Evolutionary conservation across 148 eudicot genomes (phyloP).

Genomic region (Vaccinium darrowii): DNA sequence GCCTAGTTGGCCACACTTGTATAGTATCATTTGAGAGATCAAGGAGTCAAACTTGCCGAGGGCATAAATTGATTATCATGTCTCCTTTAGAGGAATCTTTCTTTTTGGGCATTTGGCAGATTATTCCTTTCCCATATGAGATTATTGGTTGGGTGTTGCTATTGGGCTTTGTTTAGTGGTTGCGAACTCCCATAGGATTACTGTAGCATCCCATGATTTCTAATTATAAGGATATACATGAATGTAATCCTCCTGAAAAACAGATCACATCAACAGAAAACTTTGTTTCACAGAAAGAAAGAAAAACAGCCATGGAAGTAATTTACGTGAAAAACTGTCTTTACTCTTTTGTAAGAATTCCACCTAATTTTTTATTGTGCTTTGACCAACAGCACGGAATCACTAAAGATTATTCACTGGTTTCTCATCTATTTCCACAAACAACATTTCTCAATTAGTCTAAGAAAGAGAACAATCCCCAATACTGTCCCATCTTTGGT

Average conservation of each 20-base stretch:
- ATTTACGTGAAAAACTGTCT: neutral
- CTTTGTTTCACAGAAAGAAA: neutral
- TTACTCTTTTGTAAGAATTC: neutral
- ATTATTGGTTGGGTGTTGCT: neutral
- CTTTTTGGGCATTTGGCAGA: neutral
- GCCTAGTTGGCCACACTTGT: neutral
- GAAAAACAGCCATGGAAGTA: neutral
- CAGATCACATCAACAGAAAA: neutral
- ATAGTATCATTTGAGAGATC: neutral
- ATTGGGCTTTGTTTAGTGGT: neutral
- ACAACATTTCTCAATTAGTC: constrained; percentile 6
- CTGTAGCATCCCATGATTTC: neutral
- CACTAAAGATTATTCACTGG: neutral
- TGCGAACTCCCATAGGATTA: neutral
- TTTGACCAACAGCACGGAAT: neutral
- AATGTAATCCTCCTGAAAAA: neutral
- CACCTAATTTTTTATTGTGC: neutral
- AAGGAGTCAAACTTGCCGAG: neutral
- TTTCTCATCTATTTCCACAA: constrained; percentile 11
- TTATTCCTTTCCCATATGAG: neutral
- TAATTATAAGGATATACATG: neutral
- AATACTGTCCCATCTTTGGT: constrained; percentile 32
- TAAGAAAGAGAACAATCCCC: constrained; percentile 10
- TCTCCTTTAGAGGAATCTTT: neutral
- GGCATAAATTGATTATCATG: neutral